Evolutionary conservation across 164 flowering plant genomes (phyloP), one percentile per base, ranked within the genome.

Genomic region (Dillenia turbinata): DNA sequence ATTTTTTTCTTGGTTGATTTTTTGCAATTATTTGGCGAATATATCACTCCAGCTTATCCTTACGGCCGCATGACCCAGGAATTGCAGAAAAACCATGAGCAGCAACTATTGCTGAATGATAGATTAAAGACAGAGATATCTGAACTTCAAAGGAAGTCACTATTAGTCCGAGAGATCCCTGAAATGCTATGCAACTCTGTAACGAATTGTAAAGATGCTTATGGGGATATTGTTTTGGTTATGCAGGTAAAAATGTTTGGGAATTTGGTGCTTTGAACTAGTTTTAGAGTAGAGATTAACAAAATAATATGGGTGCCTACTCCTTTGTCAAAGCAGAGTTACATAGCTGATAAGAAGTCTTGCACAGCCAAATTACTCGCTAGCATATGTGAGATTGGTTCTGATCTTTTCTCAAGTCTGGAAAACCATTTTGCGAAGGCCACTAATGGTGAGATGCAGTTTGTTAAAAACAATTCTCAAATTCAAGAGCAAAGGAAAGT

Each of bases 61-160:
- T 5, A 33, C 6, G 40, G 40, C 40, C 40, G 7, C 40, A 33
- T 4, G 40, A 33, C 40, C 40, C 40, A 4, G 43, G 12, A 33
- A 61, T 65, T 68, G 19, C 79, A 94, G 98, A 78, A 71, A 75
- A 72, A 76, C 58, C 74, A 81, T 58, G 56, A 57, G 9, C 82
- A 85, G 22, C 89, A 89, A 64, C 45, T 75, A n/a, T 50, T 54
- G 43, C 56, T 86, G 69, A 94, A 86, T 72, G 62, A 70, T 13
- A 70, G 72, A 54, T 62, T 91, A 63, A 68, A 65, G 71, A 57
- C 33, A 45, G 90, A 86, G 76, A 68, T 85, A 57, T 76, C 82
- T 53, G 73, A 83, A 69, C 83, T 89, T 60, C 86, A 81, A 66
- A 76, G 81, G 72, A 91, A 89, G 72, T 75, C 85, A 52, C 17